A percentile compares a stretch with the other conserved stretches of the same genome.
Evolutionary conservation across 768 basidiomycete genomes (phyloP).

Genomic region (Auricularia cornea): DNA sequence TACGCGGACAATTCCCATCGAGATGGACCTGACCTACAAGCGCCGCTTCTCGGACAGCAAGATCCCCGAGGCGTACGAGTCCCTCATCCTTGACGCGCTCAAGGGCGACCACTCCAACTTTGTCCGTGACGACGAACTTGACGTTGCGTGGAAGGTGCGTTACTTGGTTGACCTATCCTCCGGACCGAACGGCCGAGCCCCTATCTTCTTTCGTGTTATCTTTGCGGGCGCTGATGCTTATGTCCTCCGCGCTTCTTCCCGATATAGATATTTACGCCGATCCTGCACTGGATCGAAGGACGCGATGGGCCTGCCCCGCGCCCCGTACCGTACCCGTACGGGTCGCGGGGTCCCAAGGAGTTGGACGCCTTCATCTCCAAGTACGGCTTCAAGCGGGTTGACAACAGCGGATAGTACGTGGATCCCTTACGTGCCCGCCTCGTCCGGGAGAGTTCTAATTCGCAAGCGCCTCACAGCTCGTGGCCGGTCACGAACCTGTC

Average conservation of each 20-base stretch:
- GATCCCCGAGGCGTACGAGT: slow-evolving; percentile 96
- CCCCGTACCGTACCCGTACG: slow-evolving; percentile 80
- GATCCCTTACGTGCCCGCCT: slow-evolving; percentile 3
- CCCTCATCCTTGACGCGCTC: slow-evolving; percentile 89
- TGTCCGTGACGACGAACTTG: slow-evolving; percentile 94
- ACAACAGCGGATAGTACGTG: slow-evolving; percentile 61
- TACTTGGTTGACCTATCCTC: too few relatives aligned
- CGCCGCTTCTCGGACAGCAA: slow-evolving; percentile 80
- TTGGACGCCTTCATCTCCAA: slow-evolving; percentile 66
- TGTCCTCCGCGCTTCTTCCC: not conserved
- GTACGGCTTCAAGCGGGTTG: slow-evolving; percentile 68
- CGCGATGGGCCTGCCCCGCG: slow-evolving; percentile 54
- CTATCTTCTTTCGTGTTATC: not conserved
- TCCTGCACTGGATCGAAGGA: slow-evolving; percentile 94
- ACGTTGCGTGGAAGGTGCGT: slow-evolving; percentile 91
- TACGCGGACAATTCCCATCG: slow-evolving; percentile 85
- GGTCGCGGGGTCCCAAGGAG: slow-evolving; percentile 87
- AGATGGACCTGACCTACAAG: slow-evolving; percentile 99
- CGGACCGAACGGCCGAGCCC: not conserved
- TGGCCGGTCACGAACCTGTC: slow-evolving; percentile 70
- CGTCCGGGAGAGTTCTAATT: slow-evolving; percentile 7
- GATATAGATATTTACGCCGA: slow-evolving; percentile 80
- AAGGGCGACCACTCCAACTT: slow-evolving; percentile 99
- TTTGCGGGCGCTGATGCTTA: too few relatives aligned
- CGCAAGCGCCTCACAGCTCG: slow-evolving; percentile 32